Base-by-base conservation (phyloP, 192 early-diverging fungal species). In the Coemansia sp. region DNA sequence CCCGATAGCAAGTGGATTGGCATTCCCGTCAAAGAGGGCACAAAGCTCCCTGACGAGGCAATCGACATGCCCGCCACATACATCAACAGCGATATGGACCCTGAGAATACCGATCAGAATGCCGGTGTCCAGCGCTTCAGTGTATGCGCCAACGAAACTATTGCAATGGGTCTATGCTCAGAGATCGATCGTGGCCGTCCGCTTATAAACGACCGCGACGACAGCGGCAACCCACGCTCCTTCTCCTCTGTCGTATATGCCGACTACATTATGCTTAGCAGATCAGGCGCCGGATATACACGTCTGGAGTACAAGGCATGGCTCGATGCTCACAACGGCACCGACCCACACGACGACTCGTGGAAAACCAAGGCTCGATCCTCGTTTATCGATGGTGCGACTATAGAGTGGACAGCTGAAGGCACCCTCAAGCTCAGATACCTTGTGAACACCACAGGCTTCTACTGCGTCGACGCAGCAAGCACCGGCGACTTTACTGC, bases 371-470 rank as follows among this genome's bases (percentile, higher is more conserved):
- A 66, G 25, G 24, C 80, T 11, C 55, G 66, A n/a, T 48, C 58
- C 8, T 51, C 59, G 9, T 25, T 48, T 10, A 57, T 62, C n/a
- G 72, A 79, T 5, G 69, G 74, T 0, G 79, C 74, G 6, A 73
- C 79, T 15, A 74, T 68, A 40, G 62, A 73, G 37, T 73, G 67
- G 70, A 17, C 43, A 17, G 58, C 61, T 9, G 64, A 69, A 23
- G 71, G 74, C 11, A 72, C 62, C 6, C 59, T 74, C 13, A 66
- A 57, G 15, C 66, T 83, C 18, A 71, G 64, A 21, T 96, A 93
- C 68, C 53, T 77, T 22, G 86, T 94, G 4, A 69, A 82, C 19
- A 71, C 81, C 4, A 92, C 93, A 0, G 96, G 94, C 19, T 91
- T 86, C 71, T 98, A 94, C 67, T 98, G 96, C 65, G 80, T 90